Percentiles rank a stretch among this genome's conserved stretches.
phyloP scores from a whole-genome alignment of 306 rosid species.

The Styphnolobium japonicum region DNA sequence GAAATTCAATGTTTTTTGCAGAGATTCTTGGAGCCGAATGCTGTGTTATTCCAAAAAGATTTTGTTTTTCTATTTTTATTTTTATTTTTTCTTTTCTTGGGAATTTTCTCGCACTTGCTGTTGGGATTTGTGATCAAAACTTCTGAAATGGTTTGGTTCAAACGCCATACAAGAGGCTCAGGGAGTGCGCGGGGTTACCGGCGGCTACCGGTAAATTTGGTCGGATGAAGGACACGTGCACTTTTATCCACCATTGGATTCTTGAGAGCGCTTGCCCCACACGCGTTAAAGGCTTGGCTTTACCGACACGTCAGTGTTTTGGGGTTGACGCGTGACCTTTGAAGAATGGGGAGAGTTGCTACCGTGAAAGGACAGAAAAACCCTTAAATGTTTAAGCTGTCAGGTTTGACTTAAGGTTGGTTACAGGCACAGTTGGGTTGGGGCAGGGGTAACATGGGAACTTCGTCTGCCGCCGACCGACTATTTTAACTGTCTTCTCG shows the following conservation, averaged over 20 bases:
- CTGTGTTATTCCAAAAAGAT: background rate
- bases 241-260: background rate
- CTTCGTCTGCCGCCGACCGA: constrained; percentile 22
- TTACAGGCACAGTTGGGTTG: too few species aligned
- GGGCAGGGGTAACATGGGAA: constrained; percentile 17
- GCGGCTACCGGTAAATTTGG: constrained; percentile 51
- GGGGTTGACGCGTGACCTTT: constrained; percentile 47
- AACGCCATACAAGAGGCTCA: constrained; percentile 29
- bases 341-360: background rate
- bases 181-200: constrained; percentile 39
- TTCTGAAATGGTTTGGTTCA: background rate
- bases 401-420: constrained; percentile 33
- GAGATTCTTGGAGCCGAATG: background rate
- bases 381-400: constrained; percentile 28
- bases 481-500: constrained; percentile 2
- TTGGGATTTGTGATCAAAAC: constrained; percentile 17
- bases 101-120: constrained; percentile 43
- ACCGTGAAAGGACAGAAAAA: background rate
- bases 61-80: background rate
- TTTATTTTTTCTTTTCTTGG: constrained; percentile 17
- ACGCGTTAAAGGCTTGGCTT: constrained; percentile 21
- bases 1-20: background rate
- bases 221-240: constrained; percentile 44
- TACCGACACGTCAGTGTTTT: constrained; percentile 48
- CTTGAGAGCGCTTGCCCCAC: background rate